A percentile compares a stretch with the other conserved stretches of the same genome.
Evolutionary conservation across 2,329 filamentous ascomycete species (phyloP).

Genomic region (Gliomastix tumulicola): DNA sequence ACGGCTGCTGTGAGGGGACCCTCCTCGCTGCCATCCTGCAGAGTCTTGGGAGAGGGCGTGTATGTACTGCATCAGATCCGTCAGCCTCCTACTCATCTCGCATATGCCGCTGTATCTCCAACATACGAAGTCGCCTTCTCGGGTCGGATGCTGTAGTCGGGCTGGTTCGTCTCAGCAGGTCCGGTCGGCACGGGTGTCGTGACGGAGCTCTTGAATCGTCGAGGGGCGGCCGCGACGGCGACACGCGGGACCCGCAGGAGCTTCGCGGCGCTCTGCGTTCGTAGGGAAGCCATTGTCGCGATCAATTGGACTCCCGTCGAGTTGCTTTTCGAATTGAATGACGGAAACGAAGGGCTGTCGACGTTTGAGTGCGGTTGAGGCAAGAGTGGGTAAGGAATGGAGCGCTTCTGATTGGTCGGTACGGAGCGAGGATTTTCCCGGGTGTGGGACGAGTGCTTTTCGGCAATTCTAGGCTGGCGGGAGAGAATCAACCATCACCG

Average conservation of each 20-base stretch:
- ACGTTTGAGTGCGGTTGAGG: slow-evolving; percentile 15
- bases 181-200: slow-evolving; percentile 22
- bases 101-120: background rate
- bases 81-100: background rate
- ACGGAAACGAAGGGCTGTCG: slow-evolving; percentile 5
- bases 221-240: slow-evolving; percentile 33
- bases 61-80: slow-evolving; percentile 55
- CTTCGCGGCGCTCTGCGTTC: slow-evolving; percentile 44
- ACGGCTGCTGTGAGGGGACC: slow-evolving; percentile 68
- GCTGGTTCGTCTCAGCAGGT: slow-evolving; percentile 52
- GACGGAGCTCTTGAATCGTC: slow-evolving; percentile 48
- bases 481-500: no score
- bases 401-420: slow-evolving; percentile 30
- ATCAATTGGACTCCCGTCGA: background rate
- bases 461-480: no score
- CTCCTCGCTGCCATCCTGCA: slow-evolving; percentile 87
- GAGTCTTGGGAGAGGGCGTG: slow-evolving; percentile 80
- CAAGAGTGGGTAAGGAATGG: slow-evolving; percentile 15
- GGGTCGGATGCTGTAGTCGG: slow-evolving; percentile 72
- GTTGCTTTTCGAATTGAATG: no score
- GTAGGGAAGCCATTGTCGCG: slow-evolving; percentile 65
- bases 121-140: slow-evolving; percentile 87
- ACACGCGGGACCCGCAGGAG: slow-evolving; percentile 39
- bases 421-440: slow-evolving; percentile 33
- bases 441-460: slow-evolving; percentile 40